Base-by-base conservation (phyloP, 345 rosid genomes). In the Hibiscus tridactylites region DNA sequence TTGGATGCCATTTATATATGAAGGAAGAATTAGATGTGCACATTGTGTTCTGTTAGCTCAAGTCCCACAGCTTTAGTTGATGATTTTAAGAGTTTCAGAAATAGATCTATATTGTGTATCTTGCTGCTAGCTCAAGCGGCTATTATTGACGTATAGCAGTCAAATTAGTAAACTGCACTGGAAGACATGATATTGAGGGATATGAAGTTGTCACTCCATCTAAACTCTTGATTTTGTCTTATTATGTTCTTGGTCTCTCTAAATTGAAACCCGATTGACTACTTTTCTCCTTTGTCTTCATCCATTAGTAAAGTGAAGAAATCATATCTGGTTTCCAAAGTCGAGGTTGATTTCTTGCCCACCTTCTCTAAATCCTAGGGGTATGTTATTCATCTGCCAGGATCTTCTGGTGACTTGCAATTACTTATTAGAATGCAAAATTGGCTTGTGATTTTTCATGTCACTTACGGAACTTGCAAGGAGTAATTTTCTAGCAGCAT, bases 341-440 rank as follows among this genome's bases (percentile, higher is more conserved):
- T 6, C 1, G 53, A 68, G 59, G 3, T 33, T 17, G 72, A 33
- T 49, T 5, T 53, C 1, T 52, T 9, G 15, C 17, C n/a, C 63
- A 70, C 73, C 11, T 33, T 35, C 12, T 31, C 17, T 37, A 70
- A 53, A 54, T 37, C 62, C 50, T 7, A n/a, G 62, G 49, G 26
- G 33, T 6, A 33, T 56, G 50, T 33, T 70, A 53, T 56, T 68
- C 71, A 68, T 16, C 60, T 50, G 60, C 60, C 50, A 66, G 31
- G 26, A 16, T 50, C 16, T 68, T 28, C 12, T 26, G 0, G 35
- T 29, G 60, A 16, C 44, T 29, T 31, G 26, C 39, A 12, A 24
- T 65, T 65, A 46, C 56, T 65, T 46, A 47, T 46, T 29, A 47
- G 44, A 50, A 33, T 29, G 52, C 15, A n/a, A 31, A n/a, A 9